Evolutionary conservation across 306 rosid species (phyloP).

Genomic region (Phaseolus lunatus): DNA sequence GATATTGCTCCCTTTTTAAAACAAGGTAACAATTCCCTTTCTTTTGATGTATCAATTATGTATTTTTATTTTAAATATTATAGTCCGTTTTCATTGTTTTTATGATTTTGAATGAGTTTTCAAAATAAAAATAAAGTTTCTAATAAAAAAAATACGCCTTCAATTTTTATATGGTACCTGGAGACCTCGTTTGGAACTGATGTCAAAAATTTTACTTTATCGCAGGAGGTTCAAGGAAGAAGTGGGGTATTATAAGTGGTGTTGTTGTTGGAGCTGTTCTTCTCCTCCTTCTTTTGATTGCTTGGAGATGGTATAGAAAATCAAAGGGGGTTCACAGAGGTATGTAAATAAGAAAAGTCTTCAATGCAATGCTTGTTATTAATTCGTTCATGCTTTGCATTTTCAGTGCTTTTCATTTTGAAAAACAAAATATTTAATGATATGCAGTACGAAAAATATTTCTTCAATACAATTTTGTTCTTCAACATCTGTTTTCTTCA

Average conservation of each 20-base stretch:
- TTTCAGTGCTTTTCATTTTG: not conserved
- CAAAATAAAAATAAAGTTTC: not conserved
- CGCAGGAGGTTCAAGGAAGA: slow-evolving; percentile 56
- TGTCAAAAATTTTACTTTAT: not conserved
- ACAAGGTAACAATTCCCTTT: slow-evolving; percentile 37
- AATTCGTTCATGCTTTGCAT: not conserved
- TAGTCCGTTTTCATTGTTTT: not conserved
- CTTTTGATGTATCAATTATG: no score
- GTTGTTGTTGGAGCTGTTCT: slow-evolving; percentile 61
- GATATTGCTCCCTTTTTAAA: slow-evolving; percentile 48
- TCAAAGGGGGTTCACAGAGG: slow-evolving; percentile 54
- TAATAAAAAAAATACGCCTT: not conserved
- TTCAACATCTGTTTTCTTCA: not conserved
- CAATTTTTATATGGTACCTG: not conserved
- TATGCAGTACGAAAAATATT: not conserved
- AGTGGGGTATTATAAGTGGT: slow-evolving; percentile 63
- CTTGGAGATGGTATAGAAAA: slow-evolving; percentile 39
- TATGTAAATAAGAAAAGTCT: not conserved
- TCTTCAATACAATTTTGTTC: not conserved
- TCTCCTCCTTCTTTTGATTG: slow-evolving; percentile 49
- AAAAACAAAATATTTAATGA: not conserved
- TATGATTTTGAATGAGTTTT: not conserved
- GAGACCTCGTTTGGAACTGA: not conserved
- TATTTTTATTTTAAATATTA: not conserved
- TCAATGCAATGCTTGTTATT: not conserved